These are phyloP conservation scores for Suillus hirtellus DNA, from an alignment of 768 basidiomycete species.

Conservation along the genomic window DNA sequence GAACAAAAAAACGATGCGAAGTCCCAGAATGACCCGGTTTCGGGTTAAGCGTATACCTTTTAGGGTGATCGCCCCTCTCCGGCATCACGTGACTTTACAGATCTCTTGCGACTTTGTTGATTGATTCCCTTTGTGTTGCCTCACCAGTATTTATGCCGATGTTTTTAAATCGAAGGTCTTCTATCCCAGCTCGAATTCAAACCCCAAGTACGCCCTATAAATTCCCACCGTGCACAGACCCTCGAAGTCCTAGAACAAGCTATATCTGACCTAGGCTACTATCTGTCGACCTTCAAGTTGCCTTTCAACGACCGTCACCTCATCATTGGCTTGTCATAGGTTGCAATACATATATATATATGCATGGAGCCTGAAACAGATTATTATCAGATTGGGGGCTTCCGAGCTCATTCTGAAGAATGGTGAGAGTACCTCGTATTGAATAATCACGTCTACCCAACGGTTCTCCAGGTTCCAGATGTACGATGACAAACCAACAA, in stretches of 20 bases:
- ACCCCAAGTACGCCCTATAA: neutral
- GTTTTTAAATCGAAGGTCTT: neutral
- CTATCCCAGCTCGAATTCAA: neutral
- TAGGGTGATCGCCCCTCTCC: too few species aligned
- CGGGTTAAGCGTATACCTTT: too few species aligned
- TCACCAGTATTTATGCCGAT: constrained; percentile 1
- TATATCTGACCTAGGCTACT: neutral
- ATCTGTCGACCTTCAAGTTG: neutral
- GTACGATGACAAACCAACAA: constrained; percentile 38
- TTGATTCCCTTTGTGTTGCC: neutral
- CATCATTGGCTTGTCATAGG: neutral
- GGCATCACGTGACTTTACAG: neutral
- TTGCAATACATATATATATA: neutral
- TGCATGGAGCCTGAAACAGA: constrained; percentile 7
- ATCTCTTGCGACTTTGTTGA: neutral
- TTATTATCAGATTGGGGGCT: constrained; percentile 32
- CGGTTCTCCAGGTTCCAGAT: constrained; percentile 25
- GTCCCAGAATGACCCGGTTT: too few species aligned
- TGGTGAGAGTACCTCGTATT: constrained; percentile 19
- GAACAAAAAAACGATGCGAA: neutral
- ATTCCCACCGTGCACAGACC: constrained; percentile 3
- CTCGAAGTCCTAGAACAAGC: neutral
- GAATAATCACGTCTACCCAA: neutral
- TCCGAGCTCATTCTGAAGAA: constrained; percentile 29
- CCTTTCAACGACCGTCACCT: neutral